Base-by-base conservation (phyloP, 768 basidiomycete species). In the Agrocybe chaxingu region DNA sequence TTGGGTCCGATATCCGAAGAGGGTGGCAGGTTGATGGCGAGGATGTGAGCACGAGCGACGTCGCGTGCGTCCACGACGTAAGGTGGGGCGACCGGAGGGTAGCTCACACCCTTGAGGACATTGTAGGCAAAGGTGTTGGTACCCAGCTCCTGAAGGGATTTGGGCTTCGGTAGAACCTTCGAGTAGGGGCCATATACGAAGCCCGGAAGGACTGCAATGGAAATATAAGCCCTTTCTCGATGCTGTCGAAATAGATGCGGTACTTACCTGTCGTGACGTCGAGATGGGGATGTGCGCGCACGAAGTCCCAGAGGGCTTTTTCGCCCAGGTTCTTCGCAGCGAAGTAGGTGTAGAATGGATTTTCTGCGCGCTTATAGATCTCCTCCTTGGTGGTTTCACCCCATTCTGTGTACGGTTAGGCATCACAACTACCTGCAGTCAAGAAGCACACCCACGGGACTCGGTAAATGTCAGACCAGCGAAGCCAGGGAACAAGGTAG, bases 281-380 rank as follows among this genome's bases (percentile, higher is more conserved):
- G 33, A 75, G 57, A 10, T 70, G 50, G n/a, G 72, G 68, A 50
- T 77, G 69, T 24, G 66, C 57, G 35, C 59, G 56, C 4, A 67
- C 74, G 44, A 74, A 74, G 8, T 71, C 62, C 74, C 75, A 76
- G 7, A 70, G 62, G 0, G 73, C 71, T 24, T 58, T 56, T 56
- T 79, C 76, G 2, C 73, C 69, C 3, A 74, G 56, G 10, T 64
- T 62, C 52, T 79, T 79, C 10, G 73, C 65, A 9, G 67, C 66
- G 34, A 68, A 64, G 59, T 79, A 79, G 34, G 68, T 59, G 40
- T 67, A 71, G 32, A 61, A 61, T 8, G 63, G 62, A 9, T 59
- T 51, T 0, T 62, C 59, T 16, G 61, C 59, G 13, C 66, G 57
- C n/a, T 53, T 54, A 33, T 59, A 50, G 2, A 65, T 64, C 32